Evolutionary conservation across 441 rosid genomes (phyloP).

Genomic region (Erodium trifolium): DNA sequence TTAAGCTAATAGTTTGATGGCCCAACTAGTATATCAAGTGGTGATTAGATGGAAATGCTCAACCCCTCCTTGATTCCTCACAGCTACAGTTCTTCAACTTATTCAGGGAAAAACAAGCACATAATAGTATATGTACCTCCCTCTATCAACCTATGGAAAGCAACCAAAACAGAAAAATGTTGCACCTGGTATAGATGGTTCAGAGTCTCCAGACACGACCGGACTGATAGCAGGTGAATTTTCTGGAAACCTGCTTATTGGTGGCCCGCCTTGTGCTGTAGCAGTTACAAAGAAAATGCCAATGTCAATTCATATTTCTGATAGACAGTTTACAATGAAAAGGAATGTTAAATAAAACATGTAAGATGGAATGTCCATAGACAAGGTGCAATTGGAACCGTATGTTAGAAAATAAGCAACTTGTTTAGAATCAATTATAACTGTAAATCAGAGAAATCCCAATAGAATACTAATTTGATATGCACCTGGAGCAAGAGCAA

Average conservation of each 20-base stretch:
- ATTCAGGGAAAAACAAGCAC: neutral
- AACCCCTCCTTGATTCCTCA: too few relatives aligned
- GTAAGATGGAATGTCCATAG: constrained; percentile 27
- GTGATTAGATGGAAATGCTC: too few relatives aligned
- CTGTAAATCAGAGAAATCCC: neutral
- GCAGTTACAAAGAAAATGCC: constrained; percentile 11
- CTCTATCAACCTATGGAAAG: neutral
- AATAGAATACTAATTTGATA: neutral
- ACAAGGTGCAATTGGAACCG: constrained; percentile 34
- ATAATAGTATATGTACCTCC: neutral
- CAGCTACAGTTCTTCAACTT: neutral
- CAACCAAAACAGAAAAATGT: neutral
- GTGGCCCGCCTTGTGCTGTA: constrained; percentile 32
- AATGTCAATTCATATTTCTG: neutral
- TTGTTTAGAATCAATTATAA: constrained; percentile 8
- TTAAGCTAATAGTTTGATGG: too few relatives aligned
- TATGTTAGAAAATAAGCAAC: constrained; percentile 18
- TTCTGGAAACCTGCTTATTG: constrained; percentile 25
- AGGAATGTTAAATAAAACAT: constrained; percentile 13
- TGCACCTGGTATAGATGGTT: constrained; percentile 1
- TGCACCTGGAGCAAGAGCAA: constrained; percentile 7
- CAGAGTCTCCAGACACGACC: constrained; percentile 18
- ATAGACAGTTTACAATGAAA: constrained; percentile 7
- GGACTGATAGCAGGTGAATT: constrained; percentile 36
- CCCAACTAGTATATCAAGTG: too few relatives aligned